These are phyloP conservation scores for Cymodocea nodosa DNA, from an alignment of 116 monocot species.

Conservation along the genomic window DNA sequence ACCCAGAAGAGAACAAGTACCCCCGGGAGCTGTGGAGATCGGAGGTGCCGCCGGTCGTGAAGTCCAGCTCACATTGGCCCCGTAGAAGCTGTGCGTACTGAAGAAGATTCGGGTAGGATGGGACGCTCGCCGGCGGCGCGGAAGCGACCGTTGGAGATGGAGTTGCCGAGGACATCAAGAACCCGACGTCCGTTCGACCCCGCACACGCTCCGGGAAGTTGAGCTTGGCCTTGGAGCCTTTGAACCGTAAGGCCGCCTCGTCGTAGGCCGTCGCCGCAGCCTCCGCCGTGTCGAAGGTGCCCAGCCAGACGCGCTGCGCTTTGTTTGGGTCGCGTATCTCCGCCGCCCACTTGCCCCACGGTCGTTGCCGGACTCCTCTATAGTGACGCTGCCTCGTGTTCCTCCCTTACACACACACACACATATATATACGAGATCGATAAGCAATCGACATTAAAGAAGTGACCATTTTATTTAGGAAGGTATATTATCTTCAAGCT, in stretches of 20 bases:
- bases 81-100: conserved; percentile 52
- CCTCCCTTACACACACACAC: not conserved
- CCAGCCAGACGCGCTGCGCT: conserved; percentile 61
- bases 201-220: conserved; percentile 45
- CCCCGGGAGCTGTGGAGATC: not conserved
- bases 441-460: no score
- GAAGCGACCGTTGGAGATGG: not conserved
- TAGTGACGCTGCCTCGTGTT: conserved; percentile 28
- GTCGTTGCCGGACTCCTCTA: conserved; percentile 54
- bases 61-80: not conserved
- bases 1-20: not conserved
- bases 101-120: conserved; percentile 26
- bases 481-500: no score
- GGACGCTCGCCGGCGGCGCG: not conserved
- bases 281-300: conserved; percentile 88
- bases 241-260: conserved; percentile 44
- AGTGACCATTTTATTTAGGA: no score
- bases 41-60: conserved; percentile 1
- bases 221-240: conserved; percentile 56
- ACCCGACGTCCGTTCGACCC: conserved; percentile 15
- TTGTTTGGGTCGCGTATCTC: conserved; percentile 56
- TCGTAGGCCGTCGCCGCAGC: conserved; percentile 72
- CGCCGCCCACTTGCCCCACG: conserved; percentile 55
- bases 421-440: no score
- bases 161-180: not conserved